Conservation (phyloP, 169 alveolate species). For the Plasmodium blacklocki region DNA sequence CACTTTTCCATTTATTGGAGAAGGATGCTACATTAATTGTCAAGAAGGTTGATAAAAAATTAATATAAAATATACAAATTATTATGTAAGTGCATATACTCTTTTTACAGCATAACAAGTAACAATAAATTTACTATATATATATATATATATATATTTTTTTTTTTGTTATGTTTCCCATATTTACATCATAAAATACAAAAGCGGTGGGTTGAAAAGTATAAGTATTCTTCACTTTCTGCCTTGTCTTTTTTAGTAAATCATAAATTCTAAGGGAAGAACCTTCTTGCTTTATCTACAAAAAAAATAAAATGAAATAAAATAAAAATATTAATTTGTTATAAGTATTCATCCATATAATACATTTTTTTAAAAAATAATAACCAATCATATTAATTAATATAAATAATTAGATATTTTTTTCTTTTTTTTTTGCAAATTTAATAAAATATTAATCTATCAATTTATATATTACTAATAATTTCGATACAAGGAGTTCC, state of each 20-base stretch:
- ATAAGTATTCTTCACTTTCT: slow-evolving; percentile 77
- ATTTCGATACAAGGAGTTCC: slow-evolving; percentile 83
- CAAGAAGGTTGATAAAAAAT: slow-evolving; percentile 2
- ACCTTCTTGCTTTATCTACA: slow-evolving; percentile 85
- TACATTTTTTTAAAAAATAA: too few relatives aligned
- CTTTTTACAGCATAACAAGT: not conserved
- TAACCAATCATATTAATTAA: too few relatives aligned
- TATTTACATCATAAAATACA: slow-evolving; percentile 82
- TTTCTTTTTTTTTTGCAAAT: too few relatives aligned
- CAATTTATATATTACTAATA: slow-evolving; percentile 70
- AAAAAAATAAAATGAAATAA: slow-evolving; percentile 1
- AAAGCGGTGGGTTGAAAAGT: slow-evolving; percentile 83
- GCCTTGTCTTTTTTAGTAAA: slow-evolving; percentile 78
- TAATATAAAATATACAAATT: not conserved
- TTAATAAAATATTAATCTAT: too few relatives aligned
- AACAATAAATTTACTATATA: not conserved
- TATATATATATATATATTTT: slow-evolving; percentile 13
- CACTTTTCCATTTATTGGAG: slow-evolving; percentile 73
- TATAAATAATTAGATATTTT: too few relatives aligned
- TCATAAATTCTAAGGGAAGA: slow-evolving; percentile 81
- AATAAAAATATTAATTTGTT: not conserved
- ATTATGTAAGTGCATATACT: not conserved
- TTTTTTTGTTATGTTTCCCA: slow-evolving; percentile 1
- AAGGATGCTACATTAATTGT: slow-evolving; percentile 41
- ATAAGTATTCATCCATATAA: too few relatives aligned